Base-by-base conservation (phyloP, 2,329 filamentous ascomycete genomes). In the Fusarium sp. region DNA sequence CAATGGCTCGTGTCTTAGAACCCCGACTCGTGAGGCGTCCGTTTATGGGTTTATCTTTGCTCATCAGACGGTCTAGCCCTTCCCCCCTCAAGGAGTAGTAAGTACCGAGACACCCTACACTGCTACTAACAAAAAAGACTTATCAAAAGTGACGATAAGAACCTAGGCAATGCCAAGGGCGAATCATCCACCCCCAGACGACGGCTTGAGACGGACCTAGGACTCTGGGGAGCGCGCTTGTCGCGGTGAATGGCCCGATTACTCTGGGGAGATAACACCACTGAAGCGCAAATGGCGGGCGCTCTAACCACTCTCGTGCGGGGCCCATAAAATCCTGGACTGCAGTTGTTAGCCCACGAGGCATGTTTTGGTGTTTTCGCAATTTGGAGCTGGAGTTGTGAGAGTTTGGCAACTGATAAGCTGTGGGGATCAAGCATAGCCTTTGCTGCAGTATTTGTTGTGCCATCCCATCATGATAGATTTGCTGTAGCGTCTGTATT, bases 141-240 rank as follows among this genome's bases (percentile, higher is more conserved):
- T 32, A 48, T 56, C 46, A 46, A 59, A 55, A 56, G 48, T 66
- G 62, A 69, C 50, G 71, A 73, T 74, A 70, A 65, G 43, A 49
- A 61, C 41, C 47, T 52, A 47, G 61, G 44, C 52, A 51, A 60
- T 70, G 67, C 47, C 49, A 58, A 68, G 39, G 43, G 28, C 24
- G 11, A 46, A 52, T 33, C n/a, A 57, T 26, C 55, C 30, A 60
- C 56, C 61, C 56, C 57, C 53, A 58, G 57, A 65, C 45, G 59
- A 49, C 56, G 67, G 62, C 55, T 67, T 66, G 37, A 65, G 53
- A 54, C 59, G 65, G 67, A 63, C 22, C 22, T 22, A 22, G 26
- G 49, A 51, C 52, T 71, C 62, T 74, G 71, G 71, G 71, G 70
- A 67, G 53, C 61, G 71, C 71, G 72, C 71, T 74, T 74, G 71